Evolutionary conservation across 2,329 filamentous ascomycete species (phyloP).

Genomic region (Colletotrichum sp.): DNA sequence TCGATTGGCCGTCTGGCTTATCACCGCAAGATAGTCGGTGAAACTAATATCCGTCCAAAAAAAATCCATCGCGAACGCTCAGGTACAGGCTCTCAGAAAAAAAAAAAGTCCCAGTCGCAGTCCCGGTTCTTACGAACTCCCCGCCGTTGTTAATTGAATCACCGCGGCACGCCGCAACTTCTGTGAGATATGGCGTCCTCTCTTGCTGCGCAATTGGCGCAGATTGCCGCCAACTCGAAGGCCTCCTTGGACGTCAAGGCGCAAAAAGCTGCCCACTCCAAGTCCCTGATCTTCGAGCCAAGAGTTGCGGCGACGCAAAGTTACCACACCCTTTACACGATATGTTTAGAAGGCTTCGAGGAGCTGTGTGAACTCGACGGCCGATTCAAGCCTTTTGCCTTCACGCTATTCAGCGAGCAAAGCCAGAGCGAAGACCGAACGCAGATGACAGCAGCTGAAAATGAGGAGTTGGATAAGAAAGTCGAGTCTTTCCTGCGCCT

Average conservation of each 20-base stretch:
- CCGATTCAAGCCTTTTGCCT: slow-evolving; percentile 76
- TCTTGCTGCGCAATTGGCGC: slow-evolving; percentile 91
- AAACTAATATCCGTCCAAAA: slow-evolving; percentile 29
- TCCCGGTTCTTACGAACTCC: neutral
- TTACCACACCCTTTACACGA: slow-evolving; percentile 85
- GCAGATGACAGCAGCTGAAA: slow-evolving; percentile 82
- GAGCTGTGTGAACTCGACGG: slow-evolving; percentile 88
- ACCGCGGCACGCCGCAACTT: slow-evolving; percentile 19
- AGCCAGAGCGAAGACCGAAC: slow-evolving; percentile 88
- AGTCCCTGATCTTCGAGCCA: slow-evolving; percentile 93
- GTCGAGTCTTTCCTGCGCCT: slow-evolving; percentile 85
- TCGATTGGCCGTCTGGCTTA: slow-evolving; percentile 26
- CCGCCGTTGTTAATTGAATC: slow-evolving; percentile 22
- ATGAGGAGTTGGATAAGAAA: slow-evolving; percentile 78
- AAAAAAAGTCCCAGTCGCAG: neutral
- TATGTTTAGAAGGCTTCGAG: slow-evolving; percentile 88
- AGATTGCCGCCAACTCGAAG: slow-evolving; percentile 88
- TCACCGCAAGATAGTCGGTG: slow-evolving; percentile 21
- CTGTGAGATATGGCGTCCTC: slow-evolving; percentile 72
- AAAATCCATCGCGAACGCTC: slow-evolving; percentile 27
- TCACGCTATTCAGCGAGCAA: slow-evolving; percentile 89
- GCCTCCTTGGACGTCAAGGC: slow-evolving; percentile 91
- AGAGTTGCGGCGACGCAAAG: slow-evolving; percentile 85
- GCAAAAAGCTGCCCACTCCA: slow-evolving; percentile 88
- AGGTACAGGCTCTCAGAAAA: slow-evolving; percentile 15